Conservation (phyloP, 73 alveolate species). For the Tetrahymena malaccensis region DNA sequence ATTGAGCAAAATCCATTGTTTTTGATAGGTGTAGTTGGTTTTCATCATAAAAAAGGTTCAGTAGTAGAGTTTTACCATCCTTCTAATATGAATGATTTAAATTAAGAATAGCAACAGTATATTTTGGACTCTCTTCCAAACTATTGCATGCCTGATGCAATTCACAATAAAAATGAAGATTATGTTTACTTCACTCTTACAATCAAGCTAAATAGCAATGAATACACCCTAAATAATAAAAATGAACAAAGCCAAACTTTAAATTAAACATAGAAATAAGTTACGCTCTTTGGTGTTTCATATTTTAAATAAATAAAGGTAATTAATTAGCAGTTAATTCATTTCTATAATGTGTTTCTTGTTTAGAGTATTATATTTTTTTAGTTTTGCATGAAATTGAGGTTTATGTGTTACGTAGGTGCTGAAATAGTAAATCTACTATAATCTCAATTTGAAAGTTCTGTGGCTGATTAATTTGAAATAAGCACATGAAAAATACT, state of each 20-base stretch:
- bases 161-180: slow-evolving; percentile 39
- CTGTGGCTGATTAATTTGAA: too few species aligned
- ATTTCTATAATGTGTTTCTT: too few species aligned
- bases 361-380: too few species aligned
- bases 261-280: background rate
- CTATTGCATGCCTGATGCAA: slow-evolving; percentile 43
- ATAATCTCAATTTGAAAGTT: too few species aligned
- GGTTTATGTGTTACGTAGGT: too few species aligned
- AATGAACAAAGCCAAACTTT: background rate
- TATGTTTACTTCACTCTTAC: slow-evolving; percentile 26
- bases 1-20: slow-evolving; percentile 14
- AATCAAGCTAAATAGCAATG: background rate
- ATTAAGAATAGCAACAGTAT: background rate
- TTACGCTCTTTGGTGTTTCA: slow-evolving; percentile 26
- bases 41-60: slow-evolving; percentile 44
- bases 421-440: too few species aligned
- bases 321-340: background rate
- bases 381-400: too few species aligned
- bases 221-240: background rate
- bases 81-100: background rate
- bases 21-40: slow-evolving; percentile 36
- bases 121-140: slow-evolving; percentile 6
- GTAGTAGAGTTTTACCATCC: slow-evolving; percentile 24
- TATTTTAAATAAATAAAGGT: slow-evolving; percentile 36
- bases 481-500: too few species aligned